Percentiles rank a stretch among this genome's conserved stretches.
Evolutionary conservation across 78 protist genomes (phyloP).

Genomic region (Parvularia atlantis): DNA sequence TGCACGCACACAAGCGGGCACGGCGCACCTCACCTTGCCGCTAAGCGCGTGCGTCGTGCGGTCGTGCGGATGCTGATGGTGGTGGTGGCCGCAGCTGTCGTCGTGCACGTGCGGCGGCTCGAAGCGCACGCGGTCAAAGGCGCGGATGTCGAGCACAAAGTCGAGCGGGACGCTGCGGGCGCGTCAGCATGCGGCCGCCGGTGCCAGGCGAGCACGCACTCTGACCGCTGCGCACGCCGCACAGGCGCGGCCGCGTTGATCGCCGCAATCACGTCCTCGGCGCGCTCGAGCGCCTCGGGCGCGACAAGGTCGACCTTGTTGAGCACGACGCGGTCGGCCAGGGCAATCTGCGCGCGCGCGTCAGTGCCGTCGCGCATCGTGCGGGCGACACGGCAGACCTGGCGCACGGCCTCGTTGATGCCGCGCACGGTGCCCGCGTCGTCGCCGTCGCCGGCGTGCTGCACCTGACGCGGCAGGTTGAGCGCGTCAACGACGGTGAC

Average conservation of each 20-base stretch:
- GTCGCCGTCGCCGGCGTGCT: too few species aligned
- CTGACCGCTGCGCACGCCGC: neutral
- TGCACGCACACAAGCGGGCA: neutral
- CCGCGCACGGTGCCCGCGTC: too few species aligned
- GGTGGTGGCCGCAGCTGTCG: neutral
- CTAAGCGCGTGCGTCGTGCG: neutral
- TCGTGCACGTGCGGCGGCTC: neutral
- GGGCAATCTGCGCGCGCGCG: slow-evolving; percentile 23
- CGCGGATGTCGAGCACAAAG: neutral
- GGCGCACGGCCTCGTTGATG: neutral
- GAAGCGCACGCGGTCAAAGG: neutral
- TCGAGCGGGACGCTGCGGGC: neutral
- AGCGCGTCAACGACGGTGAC: too few species aligned
- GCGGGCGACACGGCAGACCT: too few species aligned
- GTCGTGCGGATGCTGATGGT: neutral
- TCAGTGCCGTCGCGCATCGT: neutral
- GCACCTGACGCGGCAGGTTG: too few species aligned
- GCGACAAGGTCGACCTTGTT: slow-evolving; percentile 36
- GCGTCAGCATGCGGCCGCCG: neutral
- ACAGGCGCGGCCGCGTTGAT: slow-evolving; percentile 4
- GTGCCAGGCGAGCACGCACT: neutral
- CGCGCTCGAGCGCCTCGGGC: neutral
- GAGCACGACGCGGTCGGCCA: slow-evolving; percentile 38
- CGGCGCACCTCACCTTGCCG: neutral
- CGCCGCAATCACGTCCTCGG: neutral